These are phyloP conservation scores for Ceratobasidium sp. DNA, from an alignment of 1,284 basidiomycete genomes.

Conservation along the genomic window DNA sequence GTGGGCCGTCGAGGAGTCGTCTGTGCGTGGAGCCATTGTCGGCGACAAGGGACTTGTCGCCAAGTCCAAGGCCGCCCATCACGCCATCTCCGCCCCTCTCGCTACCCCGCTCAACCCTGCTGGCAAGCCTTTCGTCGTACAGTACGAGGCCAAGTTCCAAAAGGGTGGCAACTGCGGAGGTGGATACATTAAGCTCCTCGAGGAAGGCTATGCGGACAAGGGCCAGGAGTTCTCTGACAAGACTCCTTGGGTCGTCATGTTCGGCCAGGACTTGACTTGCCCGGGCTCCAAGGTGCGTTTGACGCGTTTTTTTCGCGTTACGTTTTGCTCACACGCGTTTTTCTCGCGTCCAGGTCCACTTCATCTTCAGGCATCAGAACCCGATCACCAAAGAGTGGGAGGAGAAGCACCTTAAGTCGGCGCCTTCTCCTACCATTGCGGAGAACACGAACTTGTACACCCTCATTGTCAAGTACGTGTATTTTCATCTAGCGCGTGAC, in stretches of 20 bases:
- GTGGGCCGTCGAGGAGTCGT: slow-evolving; percentile 94
- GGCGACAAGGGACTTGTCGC: slow-evolving; percentile 93
- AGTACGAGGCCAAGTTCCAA: slow-evolving; percentile 99
- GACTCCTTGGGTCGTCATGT: slow-evolving; percentile 99
- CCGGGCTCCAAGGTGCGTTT: slow-evolving; percentile 81
- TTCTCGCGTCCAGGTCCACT: slow-evolving; percentile 80
- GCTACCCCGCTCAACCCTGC: slow-evolving; percentile 82
- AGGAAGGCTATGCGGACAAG: slow-evolving; percentile 90
- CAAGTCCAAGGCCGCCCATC: slow-evolving; percentile 93
- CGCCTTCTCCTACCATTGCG: slow-evolving; percentile 88
- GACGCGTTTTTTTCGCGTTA: not conserved
- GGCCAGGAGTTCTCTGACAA: slow-evolving; percentile 96
- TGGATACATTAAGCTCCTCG: slow-evolving; percentile 97
- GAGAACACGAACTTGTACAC: slow-evolving; percentile 95
- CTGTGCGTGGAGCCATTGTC: slow-evolving; percentile 74
- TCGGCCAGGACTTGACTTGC: slow-evolving; percentile 90
- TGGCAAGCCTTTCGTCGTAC: slow-evolving; percentile 92
- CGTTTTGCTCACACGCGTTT: slow-evolving; percentile 5
- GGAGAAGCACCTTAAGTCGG: slow-evolving; percentile 93
- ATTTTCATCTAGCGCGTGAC: slow-evolving; percentile 16
- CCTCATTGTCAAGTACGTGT: slow-evolving; percentile 85
- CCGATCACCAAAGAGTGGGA: slow-evolving; percentile 91
- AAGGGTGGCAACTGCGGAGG: slow-evolving; percentile 99
- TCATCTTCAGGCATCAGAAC: slow-evolving; percentile 98
- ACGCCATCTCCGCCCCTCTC: slow-evolving; percentile 97